Base-by-base conservation (phyloP, 495 filamentous ascomycete genomes). In the Trichoderma parareesei region DNA sequence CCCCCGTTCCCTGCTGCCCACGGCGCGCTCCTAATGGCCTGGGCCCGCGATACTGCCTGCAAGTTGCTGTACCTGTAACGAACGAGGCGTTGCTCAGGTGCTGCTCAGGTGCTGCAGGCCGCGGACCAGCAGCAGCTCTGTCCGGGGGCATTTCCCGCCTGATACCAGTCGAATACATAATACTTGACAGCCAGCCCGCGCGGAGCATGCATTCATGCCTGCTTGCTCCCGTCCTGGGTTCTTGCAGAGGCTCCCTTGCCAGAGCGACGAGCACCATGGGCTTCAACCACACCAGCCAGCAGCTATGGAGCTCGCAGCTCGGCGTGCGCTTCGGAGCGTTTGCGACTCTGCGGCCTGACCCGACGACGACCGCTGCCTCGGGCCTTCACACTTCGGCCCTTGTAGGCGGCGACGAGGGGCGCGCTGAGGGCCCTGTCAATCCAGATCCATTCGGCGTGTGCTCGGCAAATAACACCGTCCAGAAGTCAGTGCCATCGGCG, bases 241-340 rank as follows among this genome's bases (percentile, higher is more conserved):
- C 48, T 5, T 57, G 14, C 53, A 57, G 53, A 57, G 33, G 53
- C 9, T 37, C 20, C 53, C 14, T 57, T 20, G 10, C 4, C 11
- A 57, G 53, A 57, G 53, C 53, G 9, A 57, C 16, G 53, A 57
- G 53, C 53, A 27, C 53, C 14, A 57, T 57, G 53, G 37, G 53
- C 53, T 57, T 35, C 53, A 35, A 57, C 14, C 53, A 33, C 16
- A 6, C 27, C 9, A 57, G 27, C 33, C 53, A 57, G 9, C 53
- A 57, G 9, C 53, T 57, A 35, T 57, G 53, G 53, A 57, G 27
- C 11, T 57, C 53, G 4, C 20, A 57, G 53, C 27, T 57, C 27
- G 53, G 53, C 53, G 33, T 57, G 16, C 53, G 53, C 53, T 57
- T 57, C 27, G 53, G 53, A 11, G 20, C 20, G 53, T 27, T 57